Evolutionary conservation across 257 asterid genomes (phyloP), one percentile per base, ranked within the genome.

Genomic region (Solanum bukasovii): DNA sequence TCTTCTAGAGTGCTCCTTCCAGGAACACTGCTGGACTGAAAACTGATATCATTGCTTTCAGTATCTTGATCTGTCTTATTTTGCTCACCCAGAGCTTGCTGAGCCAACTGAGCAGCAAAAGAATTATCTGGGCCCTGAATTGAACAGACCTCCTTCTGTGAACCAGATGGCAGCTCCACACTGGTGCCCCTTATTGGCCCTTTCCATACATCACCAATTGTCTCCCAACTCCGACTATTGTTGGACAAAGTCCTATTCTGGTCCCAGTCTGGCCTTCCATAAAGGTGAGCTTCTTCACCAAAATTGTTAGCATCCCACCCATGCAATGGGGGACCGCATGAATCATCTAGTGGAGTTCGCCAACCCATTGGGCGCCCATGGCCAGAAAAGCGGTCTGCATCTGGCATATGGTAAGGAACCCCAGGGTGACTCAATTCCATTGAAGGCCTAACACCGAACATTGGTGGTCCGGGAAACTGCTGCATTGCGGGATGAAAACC

Each of bases 231-330:
- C 85, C 91, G 84, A 73, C 70, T 82, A 82, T 72, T 86, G 84
- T 71, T 72, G 33, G 88, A 42, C 84, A 86, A 23, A 31, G 82
- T 52, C 88, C 88, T 86, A 73, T 12, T 46, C 84, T 86, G 96
- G 85, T 95, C 98, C 98, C 98, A 96, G 86, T 94, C 98, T 78
- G 95, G 89, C 90, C 99, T 95, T 84, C 98, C 99, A 88, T 92
- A 96, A 20, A 91, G 89, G 84, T 94, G 95, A 84, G 98, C 90
- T 63, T 96, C 99, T n/a, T 94, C 98, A n/a, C 95, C 95, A 90
- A 92, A 94, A 93, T 67, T 94, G 89, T 92, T 94, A 59, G 94
- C 83, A 89, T 97, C 98, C 99, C 98, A 96, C 7, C 93, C 91
- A 91, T 93, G 96, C 77, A 95, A 90, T 9, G 96, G 94, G 33